Evolutionary conservation across 306 rosid genomes (phyloP), one percentile per base, ranked within the genome.

Genomic region (Cicer pinnatifidum): DNA sequence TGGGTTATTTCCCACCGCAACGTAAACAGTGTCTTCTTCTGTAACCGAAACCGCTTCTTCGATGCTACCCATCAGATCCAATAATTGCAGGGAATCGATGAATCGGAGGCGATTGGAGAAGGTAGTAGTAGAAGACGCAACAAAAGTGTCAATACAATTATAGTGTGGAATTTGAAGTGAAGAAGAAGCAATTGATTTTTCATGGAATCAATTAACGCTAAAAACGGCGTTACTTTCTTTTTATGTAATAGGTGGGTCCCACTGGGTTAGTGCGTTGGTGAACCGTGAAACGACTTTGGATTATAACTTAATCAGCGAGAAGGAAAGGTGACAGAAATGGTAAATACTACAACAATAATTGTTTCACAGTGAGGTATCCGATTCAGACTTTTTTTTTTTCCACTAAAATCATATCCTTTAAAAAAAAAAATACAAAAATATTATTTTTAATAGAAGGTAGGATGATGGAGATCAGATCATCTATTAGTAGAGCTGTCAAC

Each of bases 1-100:
- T 3, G 72, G 73, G 73, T 78, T 78, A 66, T 67, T 83, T 48
- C 97, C 96, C 51, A 93, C 97, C 3, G 96, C 98, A 67, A 93
- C 96, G 47, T 83, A 85, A 60, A 91, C 83, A 8, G 80, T 80
- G 9, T 73, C 76, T 69, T 39, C 86, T 66, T 54, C 90, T 12
- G 43, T 62, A 37, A 17, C 7, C 8, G 61, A 56, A 41, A 43
- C 63, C 52, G 33, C 85, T 13, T 75, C 65, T 33, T 17, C 79
- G 45, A 79, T 72, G 87, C 84, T 84, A 43, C 92, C 97, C 98
- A 93, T 93, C 53, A 63, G 54, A 72, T 58, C 44, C 63, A 39
- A 61, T 17, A 17, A 45, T 19, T 3, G 47, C 33, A 15, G 19
- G 6, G 64, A 59, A 73, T 38, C 58, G 28, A n/a, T 41, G 35